A percentile compares a stretch with the other conserved stretches of the same genome.
Evolutionary conservation across 2,329 filamentous ascomycete genomes (phyloP).

Genomic region (Penicillium sp.): DNA sequence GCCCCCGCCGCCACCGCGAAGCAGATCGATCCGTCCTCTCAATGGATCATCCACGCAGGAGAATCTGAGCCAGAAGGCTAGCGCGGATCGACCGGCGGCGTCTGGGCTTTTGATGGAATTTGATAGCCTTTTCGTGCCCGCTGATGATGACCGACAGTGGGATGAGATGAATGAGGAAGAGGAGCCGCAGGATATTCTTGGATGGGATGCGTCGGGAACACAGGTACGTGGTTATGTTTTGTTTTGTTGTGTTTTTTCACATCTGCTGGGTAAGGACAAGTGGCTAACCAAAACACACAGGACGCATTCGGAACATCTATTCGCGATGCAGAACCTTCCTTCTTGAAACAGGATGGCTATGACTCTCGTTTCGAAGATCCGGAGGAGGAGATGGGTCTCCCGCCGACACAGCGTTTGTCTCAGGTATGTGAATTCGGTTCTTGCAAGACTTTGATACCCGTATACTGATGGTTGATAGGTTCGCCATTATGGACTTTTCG

Average conservation of each 20-base stretch:
- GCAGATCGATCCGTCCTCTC: constrained; percentile 33
- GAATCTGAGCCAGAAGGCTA: constrained; percentile 19
- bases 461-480: constrained; percentile 30
- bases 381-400: constrained; percentile 41
- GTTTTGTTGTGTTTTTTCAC: not conserved
- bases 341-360: constrained; percentile 15
- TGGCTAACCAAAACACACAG: constrained; percentile 1
- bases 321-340: constrained; percentile 34
- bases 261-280: too few species aligned
- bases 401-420: constrained; percentile 50
- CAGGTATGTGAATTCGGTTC: constrained; percentile 36
- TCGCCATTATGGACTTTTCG: constrained; percentile 44
- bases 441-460: not conserved
- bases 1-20: constrained; percentile 30
- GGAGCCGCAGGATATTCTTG: constrained; percentile 59
- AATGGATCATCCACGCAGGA: constrained; percentile 31
- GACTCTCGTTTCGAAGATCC: constrained; percentile 14
- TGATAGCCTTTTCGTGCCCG: constrained; percentile 61
- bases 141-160: constrained; percentile 61
- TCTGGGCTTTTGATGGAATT: constrained; percentile 39
- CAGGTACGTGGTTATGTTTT: constrained; percentile 9
- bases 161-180: constrained; percentile 56
- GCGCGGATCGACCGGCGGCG: constrained; percentile 30
- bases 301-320: constrained; percentile 33
- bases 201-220: constrained; percentile 59